Base-by-base conservation (phyloP, 2,329 filamentous ascomycete genomes). In the Fusarium oxysporum region DNA sequence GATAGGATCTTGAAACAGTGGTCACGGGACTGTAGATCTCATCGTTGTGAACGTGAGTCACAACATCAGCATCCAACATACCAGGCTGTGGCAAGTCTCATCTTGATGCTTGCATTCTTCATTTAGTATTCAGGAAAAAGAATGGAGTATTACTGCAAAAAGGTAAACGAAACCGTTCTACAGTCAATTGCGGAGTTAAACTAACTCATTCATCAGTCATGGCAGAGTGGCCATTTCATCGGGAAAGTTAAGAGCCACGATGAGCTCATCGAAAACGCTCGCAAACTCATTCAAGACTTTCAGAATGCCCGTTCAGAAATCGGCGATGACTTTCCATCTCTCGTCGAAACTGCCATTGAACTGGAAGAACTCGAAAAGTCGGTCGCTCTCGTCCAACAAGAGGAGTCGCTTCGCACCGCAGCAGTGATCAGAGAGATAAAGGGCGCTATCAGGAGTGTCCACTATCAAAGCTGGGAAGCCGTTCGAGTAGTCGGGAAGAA, bases 221-320 rank as follows among this genome's bases (percentile, higher is more conserved):
- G 32, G 40, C 32, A 38, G 25, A 19, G 40, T 57, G 32, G 21
- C 13, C 35, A 44, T 45, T 57, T 57, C 54, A 48, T 60, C 30
- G 30, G 12, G 16, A 41, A 14, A 25, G 28, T 38, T 12, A 63
- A 43, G 35, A 50, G 16, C 43, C n/a, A 60, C 33, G 19, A 25
- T 17, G 30, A 41, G 16, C 25, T 63, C 12, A 33, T 66, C 19
- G 21, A 41, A 33, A 40, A 45, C n/a, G 54, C 43, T 30, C 44
- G 43, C 16, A 63, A 63, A 25, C 41, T 60, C 43, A 60, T 59
- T 5, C 60, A 63, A 30, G 43, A 50, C 25, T 48, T 59, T 45
- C 53, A 17, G 23, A 44, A 62, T 25, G 19, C 43, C 16, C 53
- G 28, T 33, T 51, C 33, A 30, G 54, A 37, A 23, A 45, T 62